These are phyloP conservation scores for Euphorbia tirucalli DNA, from an alignment of 345 rosid species.

Conservation along the genomic window DNA sequence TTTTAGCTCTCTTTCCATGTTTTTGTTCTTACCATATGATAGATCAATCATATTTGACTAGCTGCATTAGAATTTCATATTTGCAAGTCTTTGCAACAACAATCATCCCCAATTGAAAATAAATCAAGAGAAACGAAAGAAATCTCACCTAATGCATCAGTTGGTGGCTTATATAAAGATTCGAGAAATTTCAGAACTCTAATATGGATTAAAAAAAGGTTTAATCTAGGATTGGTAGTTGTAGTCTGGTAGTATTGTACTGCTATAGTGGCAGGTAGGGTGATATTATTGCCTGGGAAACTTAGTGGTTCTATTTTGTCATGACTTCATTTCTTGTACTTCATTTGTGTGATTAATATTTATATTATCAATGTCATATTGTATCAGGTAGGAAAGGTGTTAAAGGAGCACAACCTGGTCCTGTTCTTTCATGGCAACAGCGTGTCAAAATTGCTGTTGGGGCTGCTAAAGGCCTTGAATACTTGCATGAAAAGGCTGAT, in stretches of 20 bases:
- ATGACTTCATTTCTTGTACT: background rate
- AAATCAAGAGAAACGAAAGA: background rate
- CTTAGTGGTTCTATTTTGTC: background rate
- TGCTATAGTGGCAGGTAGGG: too few species aligned
- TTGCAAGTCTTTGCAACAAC: background rate
- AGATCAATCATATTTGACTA: background rate
- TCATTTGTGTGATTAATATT: slow-evolving; percentile 3
- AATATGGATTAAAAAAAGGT: background rate
- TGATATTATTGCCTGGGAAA: background rate
- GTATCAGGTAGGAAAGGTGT: slow-evolving; percentile 59
- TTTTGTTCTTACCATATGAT: background rate
- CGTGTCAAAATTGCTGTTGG: slow-evolving; percentile 90
- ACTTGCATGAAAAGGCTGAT: slow-evolving; percentile 79
- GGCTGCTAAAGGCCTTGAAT: slow-evolving; percentile 92
- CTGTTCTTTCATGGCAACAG: slow-evolving; percentile 82
- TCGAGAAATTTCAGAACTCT: background rate
- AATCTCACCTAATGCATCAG: background rate
- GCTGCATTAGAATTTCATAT: background rate
- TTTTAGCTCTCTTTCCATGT: background rate
- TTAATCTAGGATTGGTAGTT: background rate
- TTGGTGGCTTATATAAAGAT: background rate
- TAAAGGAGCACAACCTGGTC: slow-evolving; percentile 83
- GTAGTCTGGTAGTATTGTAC: background rate
- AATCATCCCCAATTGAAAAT: background rate
- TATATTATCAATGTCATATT: slow-evolving; percentile 4